phyloP scores from a whole-genome alignment of 106 monocot genomes.

The Alisma plantagoaquatica region DNA sequence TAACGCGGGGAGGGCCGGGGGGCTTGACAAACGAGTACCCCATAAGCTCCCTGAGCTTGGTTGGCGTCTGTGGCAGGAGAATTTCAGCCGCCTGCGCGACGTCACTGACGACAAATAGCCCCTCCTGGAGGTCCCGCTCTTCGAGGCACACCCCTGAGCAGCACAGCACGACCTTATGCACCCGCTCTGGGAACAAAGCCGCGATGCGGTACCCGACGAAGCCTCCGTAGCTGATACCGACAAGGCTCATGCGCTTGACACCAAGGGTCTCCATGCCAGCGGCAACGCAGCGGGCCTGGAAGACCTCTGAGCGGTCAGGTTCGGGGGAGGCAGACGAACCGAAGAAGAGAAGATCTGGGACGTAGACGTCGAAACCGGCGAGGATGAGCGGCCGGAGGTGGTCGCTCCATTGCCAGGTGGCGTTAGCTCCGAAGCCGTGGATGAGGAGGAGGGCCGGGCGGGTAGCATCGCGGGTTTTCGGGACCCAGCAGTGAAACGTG shows the following conservation, averaged over 20 bases:
- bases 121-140: constrained; percentile 48
- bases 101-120: constrained; percentile 57
- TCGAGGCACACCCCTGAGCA: constrained; percentile 74
- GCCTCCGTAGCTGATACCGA: constrained; percentile 35
- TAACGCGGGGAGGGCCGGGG: constrained; percentile 26
- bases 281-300: constrained; percentile 21
- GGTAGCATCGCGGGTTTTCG: constrained; percentile 5
- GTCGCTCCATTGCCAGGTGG: constrained; percentile 29
- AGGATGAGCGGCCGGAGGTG: constrained; percentile 17
- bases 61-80: constrained; percentile 63
- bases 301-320: constrained; percentile 13
- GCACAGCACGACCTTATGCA: constrained; percentile 28
- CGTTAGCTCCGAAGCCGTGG: constrained; percentile 36
- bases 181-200: constrained; percentile 10
- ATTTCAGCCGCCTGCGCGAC: constrained; percentile 37
- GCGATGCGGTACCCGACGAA: constrained; percentile 32
- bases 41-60: constrained; percentile 46
- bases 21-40: constrained; percentile 45
- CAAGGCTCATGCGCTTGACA: constrained; percentile 3
- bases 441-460: constrained; percentile 16
- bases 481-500: constrained; percentile 20
- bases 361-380: constrained; percentile 23
- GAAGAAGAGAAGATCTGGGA: constrained; percentile 36
- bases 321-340: constrained; percentile 5
- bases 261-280: constrained; percentile 14